These are phyloP conservation scores for Pilasporangium apinafurcum DNA, from an alignment of 352 stramenopile species.

Conservation along the genomic window DNA sequence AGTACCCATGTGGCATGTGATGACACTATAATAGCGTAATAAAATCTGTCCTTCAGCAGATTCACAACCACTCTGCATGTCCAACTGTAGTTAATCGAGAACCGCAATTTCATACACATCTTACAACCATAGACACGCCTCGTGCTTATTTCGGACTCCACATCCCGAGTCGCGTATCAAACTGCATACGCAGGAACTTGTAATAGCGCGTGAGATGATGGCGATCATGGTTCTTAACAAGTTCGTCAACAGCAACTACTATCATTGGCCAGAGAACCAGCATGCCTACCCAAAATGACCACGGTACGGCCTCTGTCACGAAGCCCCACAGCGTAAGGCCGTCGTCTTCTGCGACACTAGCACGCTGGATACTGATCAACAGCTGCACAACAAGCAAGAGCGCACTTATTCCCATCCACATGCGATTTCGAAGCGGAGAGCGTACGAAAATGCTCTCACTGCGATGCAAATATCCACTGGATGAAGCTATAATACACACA, in stretches of 20 bases:
- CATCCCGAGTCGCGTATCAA: constrained; percentile 84
- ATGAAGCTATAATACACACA: constrained; percentile 62
- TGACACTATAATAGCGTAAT: too few species aligned
- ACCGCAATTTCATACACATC: too few species aligned
- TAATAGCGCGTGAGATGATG: constrained; percentile 73
- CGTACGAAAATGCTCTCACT: constrained; percentile 64
- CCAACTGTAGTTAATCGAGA: too few species aligned
- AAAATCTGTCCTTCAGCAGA: too few species aligned
- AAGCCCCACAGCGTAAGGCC: constrained; percentile 48
- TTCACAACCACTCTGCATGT: too few species aligned
- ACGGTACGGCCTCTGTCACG: constrained; percentile 39
- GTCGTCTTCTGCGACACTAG: constrained; percentile 38
- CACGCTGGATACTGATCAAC: constrained; percentile 28
- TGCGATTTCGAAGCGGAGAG: constrained; percentile 65
- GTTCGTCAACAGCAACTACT: constrained; percentile 55
- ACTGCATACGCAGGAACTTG: constrained; percentile 86
- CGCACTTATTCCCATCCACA: constrained; percentile 40
- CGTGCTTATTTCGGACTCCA: constrained; percentile 77
- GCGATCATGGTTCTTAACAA: constrained; percentile 69
- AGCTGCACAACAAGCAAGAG: constrained; percentile 45
- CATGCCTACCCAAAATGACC: constrained; percentile 42
- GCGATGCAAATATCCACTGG: constrained; percentile 67
- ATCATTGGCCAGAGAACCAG: constrained; percentile 58
- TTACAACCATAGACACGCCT: too few species aligned
- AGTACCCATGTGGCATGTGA: too few species aligned